Evolutionary conservation across 2,329 filamentous ascomycete species (phyloP), one percentile per base, ranked within the genome.

Genomic region (Didymellaceae sp.): DNA sequence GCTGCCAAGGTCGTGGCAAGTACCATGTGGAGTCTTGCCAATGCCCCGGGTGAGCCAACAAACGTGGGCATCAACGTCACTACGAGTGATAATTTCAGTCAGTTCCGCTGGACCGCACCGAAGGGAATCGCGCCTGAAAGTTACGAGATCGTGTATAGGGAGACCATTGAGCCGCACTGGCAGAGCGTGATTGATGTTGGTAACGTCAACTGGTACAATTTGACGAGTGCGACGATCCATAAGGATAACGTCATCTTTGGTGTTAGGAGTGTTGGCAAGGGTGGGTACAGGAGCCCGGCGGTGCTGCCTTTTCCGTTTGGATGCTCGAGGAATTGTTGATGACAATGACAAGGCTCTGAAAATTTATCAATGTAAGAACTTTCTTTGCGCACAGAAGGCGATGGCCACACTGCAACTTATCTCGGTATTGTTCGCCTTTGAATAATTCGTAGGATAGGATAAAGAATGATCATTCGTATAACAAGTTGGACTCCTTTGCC

Each of bases 171-270:
- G 45, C 74, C 78, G 41, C 75, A 78, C 47, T 81, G 78, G 78
- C 78, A 76, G 17, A 73, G 76, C 46, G 67, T 72, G 1, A 58
- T 78, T 9, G 70, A 76, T 48, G 78, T 82, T 2, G 80, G 80
- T 0, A 64, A 75, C 17, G 75, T 76, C 3, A 57, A 47, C 7
- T 59, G 59, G 58, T 62, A 59, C 1, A 71, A 73, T 3, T 70
- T 68, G 32, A 77, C 72, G 6, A 78, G 71, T 8, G 68, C 83
- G 3, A 61, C 72, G 5, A 61, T 83, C 54, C 78, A 76, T 47
- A 82, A 82, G 66, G 81, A 84, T 53, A 80, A 82, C 62, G 77
- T 81, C 18, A 72, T 80, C 13, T 82, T 83, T 67, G 80, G 81
- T 0, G 71, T 83, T 0, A 67, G 80, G 51, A 74, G 78, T 35